Percentiles rank a stretch among this genome's conserved stretches.
Conservation (phyloP, 2,329 filamentous ascomycete genomes). For the Sarocladiaceae sp. region DNA sequence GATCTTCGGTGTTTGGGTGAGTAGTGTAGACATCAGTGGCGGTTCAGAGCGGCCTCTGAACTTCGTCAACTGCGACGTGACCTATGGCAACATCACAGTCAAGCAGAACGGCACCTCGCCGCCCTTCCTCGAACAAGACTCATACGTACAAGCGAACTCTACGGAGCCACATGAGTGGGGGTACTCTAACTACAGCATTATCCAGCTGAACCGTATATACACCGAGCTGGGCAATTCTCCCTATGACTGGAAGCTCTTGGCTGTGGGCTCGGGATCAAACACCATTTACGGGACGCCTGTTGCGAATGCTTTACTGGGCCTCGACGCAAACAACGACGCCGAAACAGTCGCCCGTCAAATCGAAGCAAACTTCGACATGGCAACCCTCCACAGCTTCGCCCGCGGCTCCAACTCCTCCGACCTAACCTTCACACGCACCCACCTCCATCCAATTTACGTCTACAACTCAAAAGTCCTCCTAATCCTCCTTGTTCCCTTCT, state of each 20-base stretch:
- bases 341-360: constrained; percentile 13
- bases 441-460: neutral
- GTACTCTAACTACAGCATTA: neutral
- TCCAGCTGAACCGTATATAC: constrained; percentile 10
- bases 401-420: constrained; percentile 12
- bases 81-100: constrained; percentile 14
- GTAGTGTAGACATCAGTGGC: constrained; percentile 2
- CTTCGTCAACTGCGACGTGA: constrained; percentile 11
- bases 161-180: neutral
- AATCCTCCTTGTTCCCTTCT: constrained; percentile 12
- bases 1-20: constrained; percentile 14
- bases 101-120: constrained; percentile 12
- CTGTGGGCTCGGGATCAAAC: constrained; percentile 9
- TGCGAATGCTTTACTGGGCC: constrained; percentile 10
- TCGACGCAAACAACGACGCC: constrained; percentile 11
- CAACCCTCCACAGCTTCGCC: constrained; percentile 14
- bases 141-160: neutral
- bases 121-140: constrained; percentile 7
- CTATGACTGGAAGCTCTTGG: constrained; percentile 3
- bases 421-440: neutral
- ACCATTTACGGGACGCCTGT: constrained; percentile 8
- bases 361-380: constrained; percentile 14
- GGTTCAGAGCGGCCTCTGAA: constrained; percentile 10
- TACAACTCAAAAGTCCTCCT: constrained; percentile 12
- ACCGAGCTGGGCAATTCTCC: constrained; percentile 11